phyloP scores from a whole-genome alignment of 164 flowering plant genomes.

The Berberis vulgaris region DNA sequence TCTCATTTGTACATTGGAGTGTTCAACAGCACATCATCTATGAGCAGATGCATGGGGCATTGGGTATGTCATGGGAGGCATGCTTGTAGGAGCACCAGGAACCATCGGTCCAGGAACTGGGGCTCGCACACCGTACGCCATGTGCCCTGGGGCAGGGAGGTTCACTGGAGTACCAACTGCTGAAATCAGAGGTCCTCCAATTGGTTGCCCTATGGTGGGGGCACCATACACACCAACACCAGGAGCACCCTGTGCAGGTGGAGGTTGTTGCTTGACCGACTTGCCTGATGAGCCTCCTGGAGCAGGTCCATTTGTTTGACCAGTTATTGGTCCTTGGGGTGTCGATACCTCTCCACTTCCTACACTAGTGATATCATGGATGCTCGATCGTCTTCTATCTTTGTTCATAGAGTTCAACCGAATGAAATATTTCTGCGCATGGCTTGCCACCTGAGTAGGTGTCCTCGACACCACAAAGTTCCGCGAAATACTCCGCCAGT shows the following conservation, averaged over 20 bases:
- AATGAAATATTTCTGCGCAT: slow-evolving; percentile 90
- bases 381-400: slow-evolving; percentile 86
- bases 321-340: slow-evolving; percentile 76
- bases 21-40: slow-evolving; percentile 29
- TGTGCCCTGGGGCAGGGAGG: slow-evolving; percentile 54
- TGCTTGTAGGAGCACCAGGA: slow-evolving; percentile 69
- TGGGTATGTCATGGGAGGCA: slow-evolving; percentile 56
- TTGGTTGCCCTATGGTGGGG: slow-evolving; percentile 72
- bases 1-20: slow-evolving; percentile 12
- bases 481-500: slow-evolving; percentile 91
- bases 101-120: slow-evolving; percentile 58
- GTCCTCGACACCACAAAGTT: slow-evolving; percentile 89
- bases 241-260: slow-evolving; percentile 28
- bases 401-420: slow-evolving; percentile 91
- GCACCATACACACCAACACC: slow-evolving; percentile 54
- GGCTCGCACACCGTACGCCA: slow-evolving; percentile 70
- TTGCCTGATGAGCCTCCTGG: slow-evolving; percentile 39
- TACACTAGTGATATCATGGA: slow-evolving; percentile 84
- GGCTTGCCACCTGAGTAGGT: slow-evolving; percentile 94
- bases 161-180: slow-evolving; percentile 86
- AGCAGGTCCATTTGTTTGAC: slow-evolving; percentile 47
- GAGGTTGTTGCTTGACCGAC: slow-evolving; percentile 41
- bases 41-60: slow-evolving; percentile 67
- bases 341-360: slow-evolving; percentile 46
- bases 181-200: slow-evolving; percentile 71